Conservation (phyloP, 495 filamentous ascomycete genomes). For the Hypoxylon lenormandii region DNA sequence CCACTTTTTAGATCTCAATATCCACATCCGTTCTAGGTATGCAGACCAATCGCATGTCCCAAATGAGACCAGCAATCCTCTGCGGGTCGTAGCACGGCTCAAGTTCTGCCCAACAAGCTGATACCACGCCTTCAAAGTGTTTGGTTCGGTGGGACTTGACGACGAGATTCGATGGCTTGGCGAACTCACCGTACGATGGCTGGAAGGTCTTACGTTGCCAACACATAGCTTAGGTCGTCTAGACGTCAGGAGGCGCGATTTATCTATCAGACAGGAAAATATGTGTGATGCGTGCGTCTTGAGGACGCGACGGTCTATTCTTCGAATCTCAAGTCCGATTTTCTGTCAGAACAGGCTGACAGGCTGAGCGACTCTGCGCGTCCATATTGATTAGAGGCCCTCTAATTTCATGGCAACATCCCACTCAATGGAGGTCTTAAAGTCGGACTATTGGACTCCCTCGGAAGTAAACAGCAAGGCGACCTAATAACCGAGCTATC, state of each 20-base stretch:
- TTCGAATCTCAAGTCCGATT: no score
- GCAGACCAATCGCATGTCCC: constrained; percentile 28
- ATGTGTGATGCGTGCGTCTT: not conserved
- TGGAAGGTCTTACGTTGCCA: constrained; percentile 17
- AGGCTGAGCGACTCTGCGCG: no score
- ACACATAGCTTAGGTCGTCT: constrained; percentile 3
- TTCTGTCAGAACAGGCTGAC: no score
- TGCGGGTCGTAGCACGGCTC: constrained; percentile 4
- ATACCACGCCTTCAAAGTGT: constrained; percentile 21
- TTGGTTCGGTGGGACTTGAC: constrained; percentile 25
- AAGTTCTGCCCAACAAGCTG: constrained; percentile 29
- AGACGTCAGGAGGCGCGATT: not conserved
- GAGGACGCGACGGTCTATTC: not conserved
- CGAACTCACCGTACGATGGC: constrained; percentile 28
- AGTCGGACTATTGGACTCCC: not conserved
- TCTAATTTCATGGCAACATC: no score
- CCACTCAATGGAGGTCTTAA: not conserved
- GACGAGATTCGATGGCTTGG: constrained; percentile 38
- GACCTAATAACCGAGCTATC: not conserved
- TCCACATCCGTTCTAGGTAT: constrained; percentile 27
- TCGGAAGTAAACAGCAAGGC: not conserved
- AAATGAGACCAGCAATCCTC: constrained; percentile 13
- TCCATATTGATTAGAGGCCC: no score
- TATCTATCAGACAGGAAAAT: not conserved
- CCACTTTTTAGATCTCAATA: constrained; percentile 22